Base-by-base conservation (phyloP, 2,329 filamentous ascomycete genomes). In the Scytalidium sp. region DNA sequence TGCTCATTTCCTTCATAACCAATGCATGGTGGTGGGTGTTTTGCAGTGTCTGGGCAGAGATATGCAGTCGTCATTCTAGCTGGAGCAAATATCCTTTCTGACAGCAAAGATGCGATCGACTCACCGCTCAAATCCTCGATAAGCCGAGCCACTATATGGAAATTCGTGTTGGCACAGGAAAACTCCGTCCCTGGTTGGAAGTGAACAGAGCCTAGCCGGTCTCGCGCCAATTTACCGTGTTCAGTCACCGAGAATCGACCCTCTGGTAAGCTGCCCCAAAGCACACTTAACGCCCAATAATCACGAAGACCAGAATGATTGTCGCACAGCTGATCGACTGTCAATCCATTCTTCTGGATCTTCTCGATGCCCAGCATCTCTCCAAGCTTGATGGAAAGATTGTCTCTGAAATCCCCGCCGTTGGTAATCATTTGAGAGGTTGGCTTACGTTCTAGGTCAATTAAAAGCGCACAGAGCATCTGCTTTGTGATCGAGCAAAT, bases 401-500 rank as follows among this genome's bases (percentile, higher is more conserved):
- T 58, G 44, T 57, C 58, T 22, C 39, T 41, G 19, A 50, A 21
- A 36, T 64, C 51, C 3, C 66, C 52, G 45, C 66, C 63, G 2
- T 51, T 58, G 10, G 51, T 54, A 15, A 19, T 45, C 55, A 70
- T 63, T 7, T 50, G 45, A 1, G 61, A 55, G 1, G 65, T 61
- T 3, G 68, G 64, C 10, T 69, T 63, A 4, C 61, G 58, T 40
- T 68, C 54, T 6, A 74, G 54, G 36, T 68, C 67, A 3, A 64
- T 55, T 43, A 73, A 50, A 3, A 69, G 52, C 4, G 67, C 61
- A 47, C 70, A 73, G 2, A 72, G 56, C 58, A 73, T 70, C 46
- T 75, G 73, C 55, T 75, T 75, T 2, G 71, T 67, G 51, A 75
- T 75, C 5, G 72, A 75, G 54, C 73, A 75, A 49, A 75, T 74